Percentiles rank a stretch among this genome's conserved stretches.
phyloP scores from a whole-genome alignment of 257 asterid species.

The Anisodus acutangulus region DNA sequence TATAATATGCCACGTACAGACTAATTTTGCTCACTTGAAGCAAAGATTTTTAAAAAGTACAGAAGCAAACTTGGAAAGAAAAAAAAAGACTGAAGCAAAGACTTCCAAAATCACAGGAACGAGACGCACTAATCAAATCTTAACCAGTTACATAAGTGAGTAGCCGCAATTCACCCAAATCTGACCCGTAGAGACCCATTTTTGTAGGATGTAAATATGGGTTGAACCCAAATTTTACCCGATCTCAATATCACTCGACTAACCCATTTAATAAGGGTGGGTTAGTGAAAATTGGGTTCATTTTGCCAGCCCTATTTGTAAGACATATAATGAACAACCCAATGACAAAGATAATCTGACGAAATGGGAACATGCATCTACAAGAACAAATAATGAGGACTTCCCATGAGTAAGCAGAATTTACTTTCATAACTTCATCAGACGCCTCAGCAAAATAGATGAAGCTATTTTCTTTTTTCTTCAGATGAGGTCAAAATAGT shows the following conservation, averaged over 20 bases:
- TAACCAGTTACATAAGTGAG: background rate
- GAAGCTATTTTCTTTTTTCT: background rate
- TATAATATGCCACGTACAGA: background rate
- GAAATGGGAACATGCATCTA: constrained; percentile 1
- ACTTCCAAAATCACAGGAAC: background rate
- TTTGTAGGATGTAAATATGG: background rate
- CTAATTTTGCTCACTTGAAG: background rate
- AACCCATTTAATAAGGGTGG: too few species aligned
- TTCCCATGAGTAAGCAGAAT: background rate
- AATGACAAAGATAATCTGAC: background rate
- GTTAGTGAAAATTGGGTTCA: too few species aligned
- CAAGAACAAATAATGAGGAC: background rate
- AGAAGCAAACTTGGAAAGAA: background rate
- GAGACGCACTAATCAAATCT: background rate
- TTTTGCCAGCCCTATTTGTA: background rate
- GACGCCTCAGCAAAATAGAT: background rate
- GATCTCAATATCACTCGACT: too few species aligned
- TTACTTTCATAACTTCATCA: background rate
- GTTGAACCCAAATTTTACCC: background rate
- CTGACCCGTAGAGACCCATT: background rate
- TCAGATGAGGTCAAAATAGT: background rate
- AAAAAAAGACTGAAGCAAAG: background rate
- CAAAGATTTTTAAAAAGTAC: background rate
- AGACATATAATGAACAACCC: background rate
- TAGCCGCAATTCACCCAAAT: background rate